Percentiles rank a stretch among this genome's conserved stretches.
phyloP scores from a whole-genome alignment of 2,329 filamentous ascomycete species.

The Ophiostoma pallidulum region DNA sequence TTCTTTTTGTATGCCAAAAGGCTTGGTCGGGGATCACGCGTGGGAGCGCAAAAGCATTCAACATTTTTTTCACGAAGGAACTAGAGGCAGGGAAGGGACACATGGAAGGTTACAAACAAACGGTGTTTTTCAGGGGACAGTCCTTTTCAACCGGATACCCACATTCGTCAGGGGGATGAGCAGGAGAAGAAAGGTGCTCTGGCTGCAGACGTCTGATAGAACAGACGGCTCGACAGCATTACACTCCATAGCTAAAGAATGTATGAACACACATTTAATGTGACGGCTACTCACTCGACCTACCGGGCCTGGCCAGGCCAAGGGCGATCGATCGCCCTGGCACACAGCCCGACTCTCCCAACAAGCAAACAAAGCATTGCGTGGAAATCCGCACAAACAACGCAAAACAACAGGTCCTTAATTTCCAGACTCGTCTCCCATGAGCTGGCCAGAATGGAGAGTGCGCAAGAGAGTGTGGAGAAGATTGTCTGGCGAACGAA shows the following conservation, averaged over 20 bases:
- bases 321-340: not conserved
- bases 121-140: conserved; percentile 11
- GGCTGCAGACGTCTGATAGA: no score
- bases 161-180: not conserved
- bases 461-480: no score
- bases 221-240: no score
- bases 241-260: conserved; percentile 4
- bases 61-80: conserved; percentile 16
- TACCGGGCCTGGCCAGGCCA: no score
- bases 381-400: no score
- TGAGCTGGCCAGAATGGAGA: no score
- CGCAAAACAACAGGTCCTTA: not conserved
- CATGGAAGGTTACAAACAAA: conserved; percentile 5
- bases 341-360: no score
- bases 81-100: conserved; percentile 3
- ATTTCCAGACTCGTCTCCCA: no score
- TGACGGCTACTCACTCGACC: not conserved
- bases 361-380: no score
- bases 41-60: conserved; percentile 13
- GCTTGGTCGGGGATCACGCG: not conserved
- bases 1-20: not conserved
- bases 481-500: no score
- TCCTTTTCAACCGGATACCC: conserved; percentile 17
- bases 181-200: not conserved
- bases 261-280: conserved; percentile 5